Evolutionary conservation across 139 green algal genomes (phyloP), one percentile per base, ranked within the genome.

Genomic region (Auxenochlorella pyrenoidosa): DNA sequence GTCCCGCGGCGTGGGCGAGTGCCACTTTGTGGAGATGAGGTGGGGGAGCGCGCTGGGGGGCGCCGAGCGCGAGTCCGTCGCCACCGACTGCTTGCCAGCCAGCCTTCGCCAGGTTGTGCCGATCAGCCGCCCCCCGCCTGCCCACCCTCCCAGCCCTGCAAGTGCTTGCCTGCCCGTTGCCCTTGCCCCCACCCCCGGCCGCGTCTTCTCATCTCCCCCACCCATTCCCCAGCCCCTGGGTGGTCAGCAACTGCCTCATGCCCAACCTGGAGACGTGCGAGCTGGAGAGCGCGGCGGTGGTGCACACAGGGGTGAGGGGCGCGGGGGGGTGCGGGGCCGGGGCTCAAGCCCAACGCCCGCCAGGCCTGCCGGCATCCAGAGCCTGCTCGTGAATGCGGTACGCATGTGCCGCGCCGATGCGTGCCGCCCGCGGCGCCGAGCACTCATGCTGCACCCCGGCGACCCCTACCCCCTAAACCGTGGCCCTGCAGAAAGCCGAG

Each of bases 21-120:
- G 86, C 1, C 95, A 98, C 91, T 99, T 99, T 91, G 93, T 99
- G 32, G 96, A 99, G 86, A 90, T 97, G 73, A 90, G 79, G 79
- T 84, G 79, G 24, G 79, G 0, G 28, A 0, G 16, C 24, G 44
- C 63, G 22, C 21, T 36, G 66, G 30, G 66, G 66, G 0, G 32
- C 30, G 2, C 3, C 30, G 3, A 32, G 66, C 59, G 22, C 10
- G 24, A 36, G 28, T 6, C 65, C n/a, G n/a, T n/a, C n/a, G n/a
- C n/a, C n/a, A n/a, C n/a, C n/a, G n/a, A n/a, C n/a, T n/a, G n/a
- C n/a, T n/a, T n/a, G n/a, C n/a, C n/a, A n/a, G n/a, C n/a, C n/a
- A n/a, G n/a, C n/a, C n/a, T n/a, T n/a, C n/a, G n/a, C n/a, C n/a
- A n/a, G n/a, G n/a, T n/a, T n/a, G n/a, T n/a, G n/a, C n/a, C n/a